Conservation (phyloP, 108 stramenopile species). For the Fistulifera pelliculosa region DNA sequence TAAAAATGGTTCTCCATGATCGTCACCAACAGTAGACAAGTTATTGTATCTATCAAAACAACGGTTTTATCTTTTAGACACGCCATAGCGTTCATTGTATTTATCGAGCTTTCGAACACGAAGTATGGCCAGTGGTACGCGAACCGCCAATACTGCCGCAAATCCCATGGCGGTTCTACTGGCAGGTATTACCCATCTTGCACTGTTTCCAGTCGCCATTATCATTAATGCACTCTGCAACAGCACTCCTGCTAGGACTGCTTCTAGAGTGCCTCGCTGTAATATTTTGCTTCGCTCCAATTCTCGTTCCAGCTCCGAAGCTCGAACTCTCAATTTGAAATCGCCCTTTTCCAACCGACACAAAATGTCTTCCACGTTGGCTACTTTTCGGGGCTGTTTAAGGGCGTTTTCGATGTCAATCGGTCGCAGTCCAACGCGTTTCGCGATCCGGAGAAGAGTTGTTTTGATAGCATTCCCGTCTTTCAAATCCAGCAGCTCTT, state of each 20-base stretch:
- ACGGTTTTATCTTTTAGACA: slow-evolving; percentile 4
- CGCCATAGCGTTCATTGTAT: slow-evolving; percentile 71
- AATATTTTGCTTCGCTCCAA: slow-evolving; percentile 77
- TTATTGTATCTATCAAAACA: no score
- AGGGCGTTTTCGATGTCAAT: slow-evolving; percentile 74
- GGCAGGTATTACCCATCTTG: slow-evolving; percentile 26
- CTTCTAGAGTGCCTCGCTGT: slow-evolving; percentile 71
- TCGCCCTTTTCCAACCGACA: slow-evolving; percentile 82
- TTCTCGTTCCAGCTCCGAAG: slow-evolving; percentile 84
- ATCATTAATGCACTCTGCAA: slow-evolving; percentile 58
- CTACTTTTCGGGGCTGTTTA: slow-evolving; percentile 79
- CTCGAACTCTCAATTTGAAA: slow-evolving; percentile 87
- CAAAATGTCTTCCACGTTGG: slow-evolving; percentile 65
- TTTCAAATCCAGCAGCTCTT: slow-evolving; percentile 90
- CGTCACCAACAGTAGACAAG: no score
- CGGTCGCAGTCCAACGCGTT: slow-evolving; percentile 79
- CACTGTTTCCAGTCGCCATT: slow-evolving; percentile 46
- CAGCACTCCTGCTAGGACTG: slow-evolving; percentile 55
- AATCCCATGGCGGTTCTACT: slow-evolving; percentile 46
- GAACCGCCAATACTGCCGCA: slow-evolving; percentile 43
- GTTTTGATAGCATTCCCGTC: slow-evolving; percentile 87
- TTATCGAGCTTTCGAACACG: slow-evolving; percentile 65
- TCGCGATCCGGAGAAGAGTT: slow-evolving; percentile 64
- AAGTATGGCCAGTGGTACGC: slow-evolving; percentile 58
- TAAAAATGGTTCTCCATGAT: no score